Conservation (phyloP, 2,329 filamentous ascomycete genomes). For the Fonsecaea nubica region DNA sequence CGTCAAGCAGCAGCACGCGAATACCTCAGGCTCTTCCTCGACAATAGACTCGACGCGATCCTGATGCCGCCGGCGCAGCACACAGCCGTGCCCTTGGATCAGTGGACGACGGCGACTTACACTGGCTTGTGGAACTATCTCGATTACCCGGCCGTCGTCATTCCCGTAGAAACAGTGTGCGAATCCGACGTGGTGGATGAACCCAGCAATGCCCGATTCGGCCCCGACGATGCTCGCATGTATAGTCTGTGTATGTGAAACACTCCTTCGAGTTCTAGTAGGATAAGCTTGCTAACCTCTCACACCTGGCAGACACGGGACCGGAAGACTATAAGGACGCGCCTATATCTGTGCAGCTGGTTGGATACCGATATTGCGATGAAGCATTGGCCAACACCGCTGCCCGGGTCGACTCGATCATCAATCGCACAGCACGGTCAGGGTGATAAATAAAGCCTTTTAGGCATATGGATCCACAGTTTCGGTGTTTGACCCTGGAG, state of each 20-base stretch:
- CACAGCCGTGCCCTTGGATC: slow-evolving; percentile 65
- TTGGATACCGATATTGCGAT: slow-evolving; percentile 61
- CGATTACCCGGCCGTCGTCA: slow-evolving; percentile 69
- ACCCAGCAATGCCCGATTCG: slow-evolving; percentile 44
- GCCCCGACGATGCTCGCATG: slow-evolving; percentile 23
- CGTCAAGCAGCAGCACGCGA: slow-evolving; percentile 22
- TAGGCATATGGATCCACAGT: background rate
- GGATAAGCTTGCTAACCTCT: slow-evolving; percentile 43
- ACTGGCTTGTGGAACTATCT: slow-evolving; percentile 72
- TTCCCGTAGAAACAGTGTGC: slow-evolving; percentile 62
- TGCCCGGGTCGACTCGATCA: slow-evolving; percentile 17
- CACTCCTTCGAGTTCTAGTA: slow-evolving; percentile 45
- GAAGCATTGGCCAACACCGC: slow-evolving; percentile 45
- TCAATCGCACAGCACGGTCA: slow-evolving; percentile 18
- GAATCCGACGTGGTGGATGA: slow-evolving; percentile 54
- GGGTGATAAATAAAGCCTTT: background rate
- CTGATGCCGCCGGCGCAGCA: slow-evolving; percentile 69
- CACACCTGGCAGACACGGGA: slow-evolving; percentile 45
- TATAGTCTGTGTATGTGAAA: slow-evolving; percentile 28
- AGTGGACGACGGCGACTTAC: slow-evolving; percentile 66
- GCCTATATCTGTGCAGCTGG: slow-evolving; percentile 61
- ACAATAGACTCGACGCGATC: slow-evolving; percentile 62
- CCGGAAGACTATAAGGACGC: slow-evolving; percentile 56
- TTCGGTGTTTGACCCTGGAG: background rate
- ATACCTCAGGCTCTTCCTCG: slow-evolving; percentile 40